Conservation (phyloP, 306 rosid species). For the Potentilla sterilis region DNA sequence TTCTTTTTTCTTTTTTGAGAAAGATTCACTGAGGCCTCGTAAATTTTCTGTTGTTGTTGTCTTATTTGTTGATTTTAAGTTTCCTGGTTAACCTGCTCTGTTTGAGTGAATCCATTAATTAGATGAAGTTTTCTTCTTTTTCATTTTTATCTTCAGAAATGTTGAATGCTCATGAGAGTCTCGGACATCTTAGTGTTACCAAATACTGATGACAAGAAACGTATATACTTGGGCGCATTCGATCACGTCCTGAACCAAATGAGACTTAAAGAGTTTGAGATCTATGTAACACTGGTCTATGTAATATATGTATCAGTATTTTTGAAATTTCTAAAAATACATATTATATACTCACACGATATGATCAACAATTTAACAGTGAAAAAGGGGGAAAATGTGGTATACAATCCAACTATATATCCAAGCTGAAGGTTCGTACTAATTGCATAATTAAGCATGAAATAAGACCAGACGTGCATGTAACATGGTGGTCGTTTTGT, state of each 20-base stretch:
- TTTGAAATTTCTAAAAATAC: no score
- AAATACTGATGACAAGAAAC: no score
- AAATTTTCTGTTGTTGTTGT: neutral
- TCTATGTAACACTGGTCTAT: no score
- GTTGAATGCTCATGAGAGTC: neutral
- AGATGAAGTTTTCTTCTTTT: neutral
- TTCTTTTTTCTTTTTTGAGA: neutral
- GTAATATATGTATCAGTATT: no score
- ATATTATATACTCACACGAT: no score
- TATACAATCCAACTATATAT: neutral
- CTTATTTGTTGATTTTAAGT: no score
- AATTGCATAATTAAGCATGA: neutral
- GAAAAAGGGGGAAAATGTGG: neutral
- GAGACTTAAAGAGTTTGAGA: no score
- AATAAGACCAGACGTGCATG: neutral
- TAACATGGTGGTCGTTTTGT: neutral
- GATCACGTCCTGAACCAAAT: no score
- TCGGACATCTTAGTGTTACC: no score
- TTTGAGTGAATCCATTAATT: neutral
- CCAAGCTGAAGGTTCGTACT: neutral
- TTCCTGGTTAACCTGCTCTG: neutral
- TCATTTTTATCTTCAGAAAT: neutral
- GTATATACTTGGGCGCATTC: no score
- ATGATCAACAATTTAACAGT: no score
- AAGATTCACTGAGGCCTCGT: neutral